Base-by-base conservation (phyloP, 768 basidiomycete species). In the Baorangia bicolor region DNA sequence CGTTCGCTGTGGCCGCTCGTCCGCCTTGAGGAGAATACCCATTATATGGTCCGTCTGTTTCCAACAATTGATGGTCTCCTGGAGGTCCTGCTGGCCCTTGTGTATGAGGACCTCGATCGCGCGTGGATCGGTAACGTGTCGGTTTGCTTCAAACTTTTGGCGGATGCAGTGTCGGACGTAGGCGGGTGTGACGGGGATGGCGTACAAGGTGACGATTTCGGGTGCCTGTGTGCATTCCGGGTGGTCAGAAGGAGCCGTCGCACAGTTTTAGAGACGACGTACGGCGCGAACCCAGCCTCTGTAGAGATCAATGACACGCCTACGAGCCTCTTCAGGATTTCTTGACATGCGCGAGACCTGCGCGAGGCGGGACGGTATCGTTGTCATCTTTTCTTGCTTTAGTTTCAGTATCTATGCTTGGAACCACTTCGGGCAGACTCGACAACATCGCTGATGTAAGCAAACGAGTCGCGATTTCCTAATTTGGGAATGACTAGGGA, bases 41-140 rank as follows among this genome's bases (percentile, higher is more conserved):
- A 86, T 73, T 30, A 94, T 76, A 66, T 94, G 91, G 57, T 92
- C 88, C 40, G 78, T 81, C 77, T 91, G 89, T 68, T 94, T 94
- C 94, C 94, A 98, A 64, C 82, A 83, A 69, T 98, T 98, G 79
- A 97, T 78, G 49, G 88, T 88, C 79, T 98, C 96, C 78, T 98
- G 96, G 67, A 85, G 92, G 62, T 98, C 94, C 75, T 86, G 88
- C 59, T 85, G 78, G 49, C 83, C 80, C 78, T 98, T 98, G 67
- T 88, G 80, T 38, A 97, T 67, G 63, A 98, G 78, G 42, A 96
- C 76, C 70, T 99, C 94, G 69, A 98, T 84, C 23, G 89, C 84
- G 52, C 85, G 83, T 27, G 82, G 74, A 75, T 98, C 92, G 42
- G 86, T 84, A 37, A 97, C 85, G 64, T 89, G 78, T 51, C 87